Conservation (phyloP, 1,284 basidiomycete species). For the Apiotrichum sp. region DNA sequence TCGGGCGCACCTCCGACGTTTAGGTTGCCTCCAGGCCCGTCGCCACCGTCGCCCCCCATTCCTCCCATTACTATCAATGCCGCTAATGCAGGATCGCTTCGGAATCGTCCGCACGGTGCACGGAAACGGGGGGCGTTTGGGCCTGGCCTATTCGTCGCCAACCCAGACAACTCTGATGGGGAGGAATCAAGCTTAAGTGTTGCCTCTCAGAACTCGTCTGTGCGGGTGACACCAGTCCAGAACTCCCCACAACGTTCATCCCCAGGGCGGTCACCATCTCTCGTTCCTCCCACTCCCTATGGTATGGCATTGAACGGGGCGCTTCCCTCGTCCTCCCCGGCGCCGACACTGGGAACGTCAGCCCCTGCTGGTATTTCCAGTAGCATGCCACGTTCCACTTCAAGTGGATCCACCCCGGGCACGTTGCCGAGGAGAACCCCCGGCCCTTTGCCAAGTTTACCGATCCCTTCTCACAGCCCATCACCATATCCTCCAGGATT, state of each 20-base stretch:
- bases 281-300: neutral
- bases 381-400: slow-evolving; percentile 22
- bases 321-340: neutral
- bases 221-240: neutral
- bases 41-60: neutral
- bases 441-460: slow-evolving; percentile 17
- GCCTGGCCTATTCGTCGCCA: slow-evolving; percentile 36
- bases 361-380: neutral
- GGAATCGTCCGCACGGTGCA: slow-evolving; percentile 30
- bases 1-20: neutral
- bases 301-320: neutral
- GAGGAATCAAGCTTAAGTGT: slow-evolving; percentile 14
- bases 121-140: slow-evolving; percentile 16
- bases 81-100: neutral
- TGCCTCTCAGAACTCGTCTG: neutral
- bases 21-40: neutral
- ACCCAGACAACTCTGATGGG: slow-evolving; percentile 42
- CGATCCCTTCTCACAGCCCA: slow-evolving; percentile 9
- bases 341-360: neutral
- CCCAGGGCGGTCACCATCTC: neutral
- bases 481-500: slow-evolving; percentile 6
- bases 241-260: slow-evolving; percentile 1
- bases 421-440: slow-evolving; percentile 19
- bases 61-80: neutral
- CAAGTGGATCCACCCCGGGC: slow-evolving; percentile 23